These are phyloP conservation scores for Microbotryum lychnidis-dioicae DNA, from an alignment of 1,284 basidiomycete genomes.

Conservation along the genomic window DNA sequence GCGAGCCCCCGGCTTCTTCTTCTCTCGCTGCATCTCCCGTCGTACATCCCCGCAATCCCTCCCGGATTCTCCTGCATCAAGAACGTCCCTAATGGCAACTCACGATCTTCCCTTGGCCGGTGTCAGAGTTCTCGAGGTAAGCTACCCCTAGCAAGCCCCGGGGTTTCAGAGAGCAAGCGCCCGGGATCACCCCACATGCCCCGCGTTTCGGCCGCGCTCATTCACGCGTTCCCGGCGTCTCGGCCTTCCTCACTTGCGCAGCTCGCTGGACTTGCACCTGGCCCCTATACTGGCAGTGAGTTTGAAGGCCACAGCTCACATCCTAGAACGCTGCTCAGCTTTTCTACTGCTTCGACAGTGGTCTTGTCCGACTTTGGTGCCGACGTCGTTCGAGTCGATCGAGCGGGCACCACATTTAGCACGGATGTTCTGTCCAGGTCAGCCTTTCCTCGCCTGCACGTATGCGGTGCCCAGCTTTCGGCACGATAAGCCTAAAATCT, in stretches of 20 bases:
- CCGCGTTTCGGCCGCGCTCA: background rate
- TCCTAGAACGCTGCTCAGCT: background rate
- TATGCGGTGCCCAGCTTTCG: background rate
- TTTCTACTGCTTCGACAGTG: constrained; percentile 37
- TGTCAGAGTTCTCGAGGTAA: constrained; percentile 23
- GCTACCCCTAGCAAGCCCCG: background rate
- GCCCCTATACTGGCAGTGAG: constrained; percentile 56
- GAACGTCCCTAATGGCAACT: no score
- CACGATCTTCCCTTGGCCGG: constrained; percentile 12
- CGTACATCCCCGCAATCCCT: background rate
- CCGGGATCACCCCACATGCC: background rate
- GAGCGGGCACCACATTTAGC: constrained; percentile 41
- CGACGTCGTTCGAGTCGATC: constrained; percentile 66
- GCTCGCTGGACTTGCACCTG: constrained; percentile 79
- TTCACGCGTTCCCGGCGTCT: background rate
- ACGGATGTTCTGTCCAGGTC: constrained; percentile 33
- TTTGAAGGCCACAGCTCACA: background rate
- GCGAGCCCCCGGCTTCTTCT: background rate
- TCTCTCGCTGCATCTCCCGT: background rate
- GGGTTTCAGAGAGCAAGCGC: background rate
- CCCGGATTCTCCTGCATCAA: background rate
- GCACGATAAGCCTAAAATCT: background rate
- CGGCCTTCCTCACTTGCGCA: constrained; percentile 37
- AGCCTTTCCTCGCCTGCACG: background rate
- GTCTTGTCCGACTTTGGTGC: constrained; percentile 74